Evolutionary conservation across 2,329 filamentous ascomycete genomes (phyloP), one percentile per base, ranked within the genome.

Genomic region (Shiraia bambusicola): DNA sequence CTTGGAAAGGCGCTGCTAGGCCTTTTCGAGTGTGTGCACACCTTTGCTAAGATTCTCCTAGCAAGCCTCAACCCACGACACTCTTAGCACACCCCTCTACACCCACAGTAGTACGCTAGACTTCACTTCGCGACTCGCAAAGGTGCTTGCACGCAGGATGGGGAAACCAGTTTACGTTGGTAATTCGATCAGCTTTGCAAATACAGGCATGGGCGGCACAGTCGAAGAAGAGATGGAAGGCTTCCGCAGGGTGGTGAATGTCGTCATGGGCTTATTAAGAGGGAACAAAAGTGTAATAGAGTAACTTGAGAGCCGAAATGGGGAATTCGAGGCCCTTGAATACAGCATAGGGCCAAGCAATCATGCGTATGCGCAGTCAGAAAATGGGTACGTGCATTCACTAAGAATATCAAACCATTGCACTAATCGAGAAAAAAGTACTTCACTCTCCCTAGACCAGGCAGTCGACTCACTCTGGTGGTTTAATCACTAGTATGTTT

Each of bases 171-270:
- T 88, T n/a, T 97, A 96, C 66, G 88, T 97, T 13, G 88, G 88
- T 15, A 94, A 88, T 63, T 95, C 90, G 25, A 82, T 94, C 58
- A 88, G 84, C 53, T 82, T 96, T 50, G 80, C 80, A 11, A 82
- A 77, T 58, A 79, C 84, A 5, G 86, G 84, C 2, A 80, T 90
- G 58, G 89, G 89, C 8, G 86, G 89, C 14, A 87, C 83, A 0
- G 82, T 92, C 6, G 91, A 96, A 63, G 93, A 97, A 74, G 92
- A 97, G 72, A 91, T 96, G 83, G 89, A 92, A 62, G 88, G 86
- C 0, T 84, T 96, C 57, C 82, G 80, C 59, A 79, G 78, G 50
- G 82, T 95, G 28, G 82, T 91, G 24, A 79, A 86, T 44, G 80
- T 87, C 33, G 79, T 91, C 11, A 72, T 83, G 62, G 71, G 72